A percentile compares a stretch with the other conserved stretches of the same genome.
phyloP scores from a whole-genome alignment of 805 yeast species.

The Wickerhamomyces silvicola region DNA sequence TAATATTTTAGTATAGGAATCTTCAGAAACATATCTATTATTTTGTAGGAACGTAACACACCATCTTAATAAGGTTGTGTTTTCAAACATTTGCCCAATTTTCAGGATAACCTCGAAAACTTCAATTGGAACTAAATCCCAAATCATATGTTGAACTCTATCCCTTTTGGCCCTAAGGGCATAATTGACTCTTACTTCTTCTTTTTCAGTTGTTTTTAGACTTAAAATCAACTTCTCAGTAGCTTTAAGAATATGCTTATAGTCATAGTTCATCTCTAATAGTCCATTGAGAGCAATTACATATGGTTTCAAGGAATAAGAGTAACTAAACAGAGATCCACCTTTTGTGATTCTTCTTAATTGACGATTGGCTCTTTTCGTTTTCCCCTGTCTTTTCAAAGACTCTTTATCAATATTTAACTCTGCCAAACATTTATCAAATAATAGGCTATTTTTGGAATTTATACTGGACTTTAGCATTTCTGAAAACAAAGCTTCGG shows the following conservation, averaged over 20 bases:
- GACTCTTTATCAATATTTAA: too few relatives aligned
- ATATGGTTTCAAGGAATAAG: conserved; percentile 5
- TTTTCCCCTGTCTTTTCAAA: background rate
- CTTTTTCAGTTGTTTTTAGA: background rate
- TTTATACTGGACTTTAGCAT: too few relatives aligned
- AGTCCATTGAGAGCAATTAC: conserved; percentile 5
- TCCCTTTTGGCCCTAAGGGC: too few relatives aligned
- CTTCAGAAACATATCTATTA: background rate
- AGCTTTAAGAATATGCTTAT: background rate
- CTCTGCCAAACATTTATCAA: too few relatives aligned
- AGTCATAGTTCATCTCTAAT: background rate
- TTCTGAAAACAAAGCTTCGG: too few relatives aligned
- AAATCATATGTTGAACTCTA: background rate
- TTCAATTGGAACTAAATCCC: conserved; percentile 8
- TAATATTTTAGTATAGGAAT: too few relatives aligned
- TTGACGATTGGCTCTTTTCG: conserved; percentile 3
- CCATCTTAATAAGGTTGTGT: conserved; percentile 9
- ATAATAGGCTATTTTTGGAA: too few relatives aligned
- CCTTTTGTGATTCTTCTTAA: conserved; percentile 4
- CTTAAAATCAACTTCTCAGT: conserved; percentile 4
- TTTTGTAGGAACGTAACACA: conserved; percentile 3
- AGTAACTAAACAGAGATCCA: background rate
- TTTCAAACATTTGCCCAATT: conserved; percentile 6
- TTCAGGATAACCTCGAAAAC: conserved; percentile 6
- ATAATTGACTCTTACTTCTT: background rate